Percentiles rank a stretch among this genome's conserved stretches.
phyloP scores from a whole-genome alignment of 495 filamentous ascomycete species.

The Hyaloscypha hepaticicola region DNA sequence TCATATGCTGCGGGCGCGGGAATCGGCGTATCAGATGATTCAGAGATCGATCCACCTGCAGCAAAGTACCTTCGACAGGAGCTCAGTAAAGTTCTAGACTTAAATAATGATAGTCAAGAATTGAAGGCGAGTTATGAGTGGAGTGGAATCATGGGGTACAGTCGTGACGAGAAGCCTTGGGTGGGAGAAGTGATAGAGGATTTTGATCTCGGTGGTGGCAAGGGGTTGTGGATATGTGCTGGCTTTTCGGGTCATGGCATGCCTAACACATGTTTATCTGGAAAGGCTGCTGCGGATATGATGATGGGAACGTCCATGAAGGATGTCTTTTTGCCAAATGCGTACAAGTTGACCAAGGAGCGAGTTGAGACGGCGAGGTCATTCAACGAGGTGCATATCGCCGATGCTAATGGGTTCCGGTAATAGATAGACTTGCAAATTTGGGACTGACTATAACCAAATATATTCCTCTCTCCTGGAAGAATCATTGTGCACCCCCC shows the following conservation, averaged over 20 bases:
- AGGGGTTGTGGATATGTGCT: slow-evolving; percentile 56
- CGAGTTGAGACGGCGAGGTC: slow-evolving; percentile 31
- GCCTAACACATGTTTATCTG: slow-evolving; percentile 71
- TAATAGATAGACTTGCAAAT: background rate
- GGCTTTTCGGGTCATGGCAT: slow-evolving; percentile 79
- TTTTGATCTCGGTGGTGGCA: slow-evolving; percentile 37
- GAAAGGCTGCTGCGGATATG: slow-evolving; percentile 64
- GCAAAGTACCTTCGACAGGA: slow-evolving; percentile 49
- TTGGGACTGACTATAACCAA: background rate
- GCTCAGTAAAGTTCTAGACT: slow-evolving; percentile 41
- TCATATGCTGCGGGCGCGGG: slow-evolving; percentile 47
- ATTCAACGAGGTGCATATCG: slow-evolving; percentile 21
- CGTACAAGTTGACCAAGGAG: slow-evolving; percentile 47
- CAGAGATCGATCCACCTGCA: slow-evolving; percentile 50
- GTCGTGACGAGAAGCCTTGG: slow-evolving; percentile 66
- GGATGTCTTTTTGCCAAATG: slow-evolving; percentile 40
- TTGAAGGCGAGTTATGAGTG: slow-evolving; percentile 62
- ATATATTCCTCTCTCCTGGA: background rate
- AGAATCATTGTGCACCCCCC: too few species aligned
- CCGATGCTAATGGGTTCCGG: slow-evolving; percentile 19
- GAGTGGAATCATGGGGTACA: slow-evolving; percentile 84
- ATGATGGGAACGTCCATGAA: slow-evolving; percentile 44
- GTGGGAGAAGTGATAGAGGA: slow-evolving; percentile 56
- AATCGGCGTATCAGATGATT: slow-evolving; percentile 57
- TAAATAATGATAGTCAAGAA: slow-evolving; percentile 35